Percentiles rank a stretch among this genome's conserved stretches.
Evolutionary conservation across 2,329 filamentous ascomycete species (phyloP).

Genomic region (Fusarium luffae): DNA sequence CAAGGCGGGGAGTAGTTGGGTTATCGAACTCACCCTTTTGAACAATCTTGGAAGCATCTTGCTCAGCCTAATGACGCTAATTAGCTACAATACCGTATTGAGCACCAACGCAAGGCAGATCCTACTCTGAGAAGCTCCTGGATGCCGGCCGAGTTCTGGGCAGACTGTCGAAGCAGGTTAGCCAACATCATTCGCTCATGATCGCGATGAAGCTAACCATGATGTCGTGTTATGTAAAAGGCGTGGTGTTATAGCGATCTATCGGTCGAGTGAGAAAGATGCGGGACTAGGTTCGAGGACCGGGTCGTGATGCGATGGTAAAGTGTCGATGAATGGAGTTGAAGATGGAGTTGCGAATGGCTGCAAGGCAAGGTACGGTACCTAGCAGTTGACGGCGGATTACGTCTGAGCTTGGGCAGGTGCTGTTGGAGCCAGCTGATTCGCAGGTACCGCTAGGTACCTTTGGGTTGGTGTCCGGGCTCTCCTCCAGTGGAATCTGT

Average conservation of each 20-base stretch:
- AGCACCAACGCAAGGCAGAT: neutral
- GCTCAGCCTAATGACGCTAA: conserved; percentile 76
- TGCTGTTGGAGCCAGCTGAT: conserved; percentile 26
- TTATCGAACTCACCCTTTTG: conserved; percentile 79
- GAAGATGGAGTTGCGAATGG: conserved; percentile 28
- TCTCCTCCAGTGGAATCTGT: conserved; percentile 6
- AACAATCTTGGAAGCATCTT: conserved; percentile 98
- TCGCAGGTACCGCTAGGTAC: conserved; percentile 26
- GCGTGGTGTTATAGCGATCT: neutral
- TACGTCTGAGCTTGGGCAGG: conserved; percentile 40
- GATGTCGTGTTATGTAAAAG: conserved; percentile 16
- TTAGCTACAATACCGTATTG: conserved; percentile 3
- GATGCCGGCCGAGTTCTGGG: conserved; percentile 98
- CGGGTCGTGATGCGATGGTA: conserved; percentile 24
- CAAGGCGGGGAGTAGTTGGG: conserved; percentile 11
- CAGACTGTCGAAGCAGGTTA: conserved; percentile 71
- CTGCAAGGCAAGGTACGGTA: conserved; percentile 33
- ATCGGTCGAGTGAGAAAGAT: neutral
- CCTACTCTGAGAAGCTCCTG: conserved; percentile 98
- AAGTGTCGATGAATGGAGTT: conserved; percentile 32
- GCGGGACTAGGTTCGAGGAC: neutral
- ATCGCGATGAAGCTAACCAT: conserved; percentile 37
- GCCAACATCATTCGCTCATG: conserved; percentile 35
- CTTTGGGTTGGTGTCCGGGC: conserved; percentile 4
- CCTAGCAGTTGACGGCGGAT: conserved; percentile 30